These are phyloP conservation scores for Pseudogymnoascus sp. DNA, from an alignment of 2,329 filamentous ascomycete genomes.

Conservation along the genomic window DNA sequence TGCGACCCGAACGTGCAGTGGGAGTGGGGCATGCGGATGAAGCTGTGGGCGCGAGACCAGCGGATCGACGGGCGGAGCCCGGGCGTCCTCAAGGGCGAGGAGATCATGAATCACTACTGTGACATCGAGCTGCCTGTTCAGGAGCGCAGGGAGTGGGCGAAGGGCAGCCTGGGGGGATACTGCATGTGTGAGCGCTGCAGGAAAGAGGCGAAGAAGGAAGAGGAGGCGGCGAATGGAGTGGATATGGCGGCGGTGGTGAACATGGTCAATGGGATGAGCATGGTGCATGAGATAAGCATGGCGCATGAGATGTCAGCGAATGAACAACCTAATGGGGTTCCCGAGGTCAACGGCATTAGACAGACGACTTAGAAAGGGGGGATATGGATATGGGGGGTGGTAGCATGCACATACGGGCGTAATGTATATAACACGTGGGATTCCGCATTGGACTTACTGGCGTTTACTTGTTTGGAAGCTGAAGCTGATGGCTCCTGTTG, in stretches of 20 bases:
- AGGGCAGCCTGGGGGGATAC: conserved; percentile 77
- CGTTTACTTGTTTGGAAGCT: background rate
- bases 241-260: background rate
- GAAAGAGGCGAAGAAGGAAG: conserved; percentile 51
- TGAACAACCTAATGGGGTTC: background rate
- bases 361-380: background rate
- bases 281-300: background rate
- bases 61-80: conserved; percentile 46
- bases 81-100: conserved; percentile 70
- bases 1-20: conserved; percentile 92
- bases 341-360: background rate
- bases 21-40: conserved; percentile 82
- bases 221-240: conserved; percentile 8
- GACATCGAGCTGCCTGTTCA: conserved; percentile 73
- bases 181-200: conserved; percentile 82
- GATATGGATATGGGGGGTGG: background rate
- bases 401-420: background rate
- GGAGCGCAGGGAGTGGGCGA: conserved; percentile 81
- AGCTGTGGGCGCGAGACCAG: conserved; percentile 55
- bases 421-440: conserved; percentile 7
- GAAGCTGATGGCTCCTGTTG: background rate
- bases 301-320: background rate
- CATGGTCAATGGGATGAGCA: background rate
- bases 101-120: conserved; percentile 92
- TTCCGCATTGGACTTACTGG: conserved; percentile 1